Evolutionary conservation across 768 basidiomycete species (phyloP).

Genomic region (Dioszegia aurantiaca): DNA sequence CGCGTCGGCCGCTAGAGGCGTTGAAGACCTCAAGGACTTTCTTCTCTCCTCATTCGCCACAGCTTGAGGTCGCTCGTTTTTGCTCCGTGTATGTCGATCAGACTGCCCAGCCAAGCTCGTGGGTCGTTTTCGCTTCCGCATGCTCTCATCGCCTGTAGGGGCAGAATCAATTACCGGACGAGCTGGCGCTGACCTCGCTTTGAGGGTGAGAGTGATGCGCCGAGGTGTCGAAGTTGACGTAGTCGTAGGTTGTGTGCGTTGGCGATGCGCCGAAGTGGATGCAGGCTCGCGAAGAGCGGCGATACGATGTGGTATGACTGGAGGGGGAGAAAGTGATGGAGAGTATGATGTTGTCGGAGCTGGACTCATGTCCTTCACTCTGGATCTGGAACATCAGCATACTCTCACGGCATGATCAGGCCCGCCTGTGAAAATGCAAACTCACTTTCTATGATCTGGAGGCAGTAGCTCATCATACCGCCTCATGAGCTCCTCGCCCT

Average conservation of each 20-base stretch:
- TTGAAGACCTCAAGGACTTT: neutral
- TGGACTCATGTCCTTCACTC: neutral
- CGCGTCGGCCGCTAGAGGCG: neutral
- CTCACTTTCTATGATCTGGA: conserved; percentile 41
- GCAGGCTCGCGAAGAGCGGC: conserved; percentile 27
- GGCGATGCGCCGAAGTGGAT: neutral
- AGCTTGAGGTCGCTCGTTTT: too few relatives aligned
- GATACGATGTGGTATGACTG: conserved; percentile 27
- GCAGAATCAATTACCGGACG: neutral
- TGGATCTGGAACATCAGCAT: neutral
- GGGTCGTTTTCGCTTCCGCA: conserved; percentile 7
- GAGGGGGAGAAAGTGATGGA: conserved; percentile 28
- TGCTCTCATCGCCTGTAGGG: neutral
- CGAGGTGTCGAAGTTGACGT: neutral
- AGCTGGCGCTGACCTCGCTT: neutral
- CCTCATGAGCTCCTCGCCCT: conserved; percentile 37
- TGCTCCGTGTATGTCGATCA: too few relatives aligned
- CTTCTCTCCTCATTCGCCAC: neutral
- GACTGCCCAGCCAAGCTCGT: too few relatives aligned
- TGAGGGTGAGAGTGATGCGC: conserved; percentile 4
- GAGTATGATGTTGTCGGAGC: conserved; percentile 23
- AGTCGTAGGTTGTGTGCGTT: neutral
- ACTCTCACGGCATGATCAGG: too few relatives aligned
- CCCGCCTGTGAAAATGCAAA: conserved; percentile 7
- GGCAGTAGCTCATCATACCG: conserved; percentile 44